Base-by-base conservation (phyloP, 805 yeast genomes). In the Candida dajiaensis region DNA sequence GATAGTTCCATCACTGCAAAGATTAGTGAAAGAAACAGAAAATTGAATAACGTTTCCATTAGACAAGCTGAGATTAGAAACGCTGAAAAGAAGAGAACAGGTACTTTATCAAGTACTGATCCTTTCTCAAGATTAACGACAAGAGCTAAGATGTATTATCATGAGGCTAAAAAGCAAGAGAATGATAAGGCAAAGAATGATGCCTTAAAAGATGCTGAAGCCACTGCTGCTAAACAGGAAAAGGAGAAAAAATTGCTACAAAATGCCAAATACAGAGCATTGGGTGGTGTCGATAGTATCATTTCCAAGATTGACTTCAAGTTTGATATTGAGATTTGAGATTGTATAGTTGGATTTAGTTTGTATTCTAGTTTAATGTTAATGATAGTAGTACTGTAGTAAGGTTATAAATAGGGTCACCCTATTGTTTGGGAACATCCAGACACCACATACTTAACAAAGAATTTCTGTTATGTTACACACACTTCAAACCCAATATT, bases 81-180 rank as follows among this genome's bases (percentile, higher is more conserved):
- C 41, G 74, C 76, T 19, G 83, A 78, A 44, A 70, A 68, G 61
- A 76, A 82, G 54, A 79, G 68, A 59, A 65, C 53, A 57, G 46
- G 70, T 56, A 38, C 67, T 67, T 47, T 72, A 78, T 38, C 42
- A 18, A 47, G 45, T 45, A 78, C 74, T 56, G 87, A 94, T 68
- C 98, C 99, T 20, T 94, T 94, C 66, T 80, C 85, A 54, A 81
- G 98, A 64, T 76, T 94, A 61, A 84, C 87, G 63, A 92, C 98
- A 1, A 85, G 81, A 50, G 87, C 97, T 1, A 79, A 87, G 58
- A 80, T 88, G 50, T 92, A 88, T 66, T 89, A 89, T 44, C 70
- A 73, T 41, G 76, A 64, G 47, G 68, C 73, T 41, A 79, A 74
- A 50, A 73, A 73, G 50, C 76, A 73, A 50, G 83, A 76, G 52